Conservation (phyloP, 129 eudicot genomes). For the Lonicera japonica region DNA sequence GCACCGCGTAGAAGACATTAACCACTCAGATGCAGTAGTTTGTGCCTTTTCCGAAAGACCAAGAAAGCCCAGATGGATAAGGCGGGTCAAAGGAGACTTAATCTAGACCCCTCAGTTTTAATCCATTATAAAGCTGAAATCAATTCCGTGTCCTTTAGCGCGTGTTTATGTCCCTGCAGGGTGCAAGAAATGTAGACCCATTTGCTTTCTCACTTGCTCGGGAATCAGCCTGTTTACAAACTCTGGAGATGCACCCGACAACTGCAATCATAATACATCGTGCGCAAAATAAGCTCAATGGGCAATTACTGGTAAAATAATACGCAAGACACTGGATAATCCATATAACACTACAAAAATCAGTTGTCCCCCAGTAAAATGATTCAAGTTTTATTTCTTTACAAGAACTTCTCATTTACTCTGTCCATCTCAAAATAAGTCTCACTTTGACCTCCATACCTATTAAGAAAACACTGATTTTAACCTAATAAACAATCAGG, state of each 20-base stretch:
- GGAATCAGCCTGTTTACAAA: constrained; percentile 77
- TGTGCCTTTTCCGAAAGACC: constrained; percentile 13
- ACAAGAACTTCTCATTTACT: too few species aligned
- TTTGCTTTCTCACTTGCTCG: constrained; percentile 68
- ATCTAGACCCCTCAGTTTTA: constrained; percentile 8
- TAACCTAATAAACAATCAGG: neutral
- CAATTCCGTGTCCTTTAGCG: neutral
- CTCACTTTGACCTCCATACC: neutral
- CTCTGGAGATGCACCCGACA: constrained; percentile 72
- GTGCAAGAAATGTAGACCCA: constrained; percentile 55
- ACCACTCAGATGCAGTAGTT: constrained; percentile 1
- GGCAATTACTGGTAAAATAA: too few species aligned
- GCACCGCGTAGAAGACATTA: constrained; percentile 8
- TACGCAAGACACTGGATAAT: too few species aligned
- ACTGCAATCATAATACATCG: constrained; percentile 32
- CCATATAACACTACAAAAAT: too few species aligned
- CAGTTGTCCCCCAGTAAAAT: too few species aligned
- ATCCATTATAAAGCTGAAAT: constrained; percentile 10
- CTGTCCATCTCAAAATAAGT: too few species aligned
- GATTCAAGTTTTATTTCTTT: too few species aligned
- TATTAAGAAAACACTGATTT: neutral
- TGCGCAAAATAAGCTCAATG: too few species aligned
- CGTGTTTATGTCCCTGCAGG: constrained; percentile 36
- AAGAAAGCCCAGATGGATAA: constrained; percentile 11
- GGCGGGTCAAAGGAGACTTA: constrained; percentile 8